Evolutionary conservation across 2,329 filamentous ascomycete species (phyloP).

Genomic region (Xenosphaeropsis pyriputrescens): DNA sequence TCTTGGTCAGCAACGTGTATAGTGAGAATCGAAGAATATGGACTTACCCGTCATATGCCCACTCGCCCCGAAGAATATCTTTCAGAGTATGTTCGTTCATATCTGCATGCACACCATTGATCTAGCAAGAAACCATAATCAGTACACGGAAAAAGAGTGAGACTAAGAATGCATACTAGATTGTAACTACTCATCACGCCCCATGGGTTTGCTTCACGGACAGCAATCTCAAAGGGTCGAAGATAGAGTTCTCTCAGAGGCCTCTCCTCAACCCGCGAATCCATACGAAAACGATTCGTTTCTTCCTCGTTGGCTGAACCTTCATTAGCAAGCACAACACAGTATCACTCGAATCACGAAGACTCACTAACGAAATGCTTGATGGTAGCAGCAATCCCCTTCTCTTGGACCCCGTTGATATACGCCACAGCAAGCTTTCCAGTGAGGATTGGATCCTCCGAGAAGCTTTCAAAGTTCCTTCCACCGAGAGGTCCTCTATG

Average conservation of each 20-base stretch:
- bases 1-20: slow-evolving; percentile 1
- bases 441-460: slow-evolving; percentile 66
- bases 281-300: slow-evolving; percentile 48
- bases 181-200: slow-evolving; percentile 58
- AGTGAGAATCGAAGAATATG: background rate
- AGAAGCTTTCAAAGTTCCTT: slow-evolving; percentile 76
- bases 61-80: slow-evolving; percentile 43
- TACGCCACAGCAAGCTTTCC: slow-evolving; percentile 60
- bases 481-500: slow-evolving; percentile 74
- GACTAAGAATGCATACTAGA: slow-evolving; percentile 14
- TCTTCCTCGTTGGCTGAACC: slow-evolving; percentile 63
- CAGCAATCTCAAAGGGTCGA: slow-evolving; percentile 60
- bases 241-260: slow-evolving; percentile 57
- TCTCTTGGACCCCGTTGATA: slow-evolving; percentile 58
- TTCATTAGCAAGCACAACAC: slow-evolving; percentile 10
- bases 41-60: slow-evolving; percentile 44
- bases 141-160: no score
- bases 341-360: background rate
- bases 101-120: slow-evolving; percentile 48
- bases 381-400: slow-evolving; percentile 60
- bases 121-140: slow-evolving; percentile 2
- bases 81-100: slow-evolving; percentile 39
- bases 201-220: slow-evolving; percentile 55
- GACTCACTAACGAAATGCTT: slow-evolving; percentile 38
- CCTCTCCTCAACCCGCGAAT: slow-evolving; percentile 49